Evolutionary conservation across 1,284 basidiomycete species (phyloP), one percentile per base, ranked within the genome.

Genomic region (Papiliotrema nemorosa): DNA sequence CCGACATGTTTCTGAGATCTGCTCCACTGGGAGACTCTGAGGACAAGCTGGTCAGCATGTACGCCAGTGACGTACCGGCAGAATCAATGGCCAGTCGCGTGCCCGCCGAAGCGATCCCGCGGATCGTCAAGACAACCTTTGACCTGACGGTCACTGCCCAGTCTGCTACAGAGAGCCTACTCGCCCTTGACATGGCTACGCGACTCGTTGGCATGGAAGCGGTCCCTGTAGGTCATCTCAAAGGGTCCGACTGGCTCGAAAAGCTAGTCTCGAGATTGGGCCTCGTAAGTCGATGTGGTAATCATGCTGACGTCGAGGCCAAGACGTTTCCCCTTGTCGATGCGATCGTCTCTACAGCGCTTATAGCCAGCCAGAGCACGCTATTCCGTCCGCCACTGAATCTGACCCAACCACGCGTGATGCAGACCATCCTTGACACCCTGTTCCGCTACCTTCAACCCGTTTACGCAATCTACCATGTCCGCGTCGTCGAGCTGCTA

Each of bases 401-500:
- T 21, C 65, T 64, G 24, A 55, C 60, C 1, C 47, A 55, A 5
- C 56, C 60, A 31, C 16, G 42, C 1, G 53, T 60, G 3, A 69
- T 69, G 50, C 45, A 57, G 13, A 50, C 53, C 2, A 59, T 69
- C 3, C 55, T 71, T 1, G 62, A 67, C 38, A 58, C 65, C 80
- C 78, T 97, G 1, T 79, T 97, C 53, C 78, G 77, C 41, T 96
- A 89, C 69, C 79, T 97, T 20, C 80, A 81, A 5, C 81, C 84
- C 0, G 74, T 83, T 21, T 82, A 76, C 59, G 78, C 85, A 1
- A 77, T 81, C 1, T 93, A 90, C 67, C 92, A 97, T 69, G 81
- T 84, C 37, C 85, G 90, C 22, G 83, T 87, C 5, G 87, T 90
- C 20, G 84, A 81, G 62, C 77, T 97, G n/a, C 79, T 97, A 16